phyloP scores from a whole-genome alignment of 306 rosid genomes.

The Mucuna pruriens region DNA sequence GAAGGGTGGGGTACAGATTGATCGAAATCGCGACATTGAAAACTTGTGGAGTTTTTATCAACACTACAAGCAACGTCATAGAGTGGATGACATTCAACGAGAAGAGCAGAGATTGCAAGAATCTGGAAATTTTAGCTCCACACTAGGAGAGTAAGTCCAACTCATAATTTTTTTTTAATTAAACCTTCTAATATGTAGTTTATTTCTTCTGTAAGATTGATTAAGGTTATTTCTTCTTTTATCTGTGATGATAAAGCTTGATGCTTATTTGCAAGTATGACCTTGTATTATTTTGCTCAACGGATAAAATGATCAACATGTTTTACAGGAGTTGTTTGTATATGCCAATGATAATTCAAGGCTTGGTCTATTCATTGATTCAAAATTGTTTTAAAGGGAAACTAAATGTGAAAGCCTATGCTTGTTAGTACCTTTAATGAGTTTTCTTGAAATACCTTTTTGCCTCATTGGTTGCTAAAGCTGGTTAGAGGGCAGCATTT shows the following conservation, averaged over 20 bases:
- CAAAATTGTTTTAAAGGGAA: background rate
- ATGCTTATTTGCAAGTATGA: conserved; percentile 22
- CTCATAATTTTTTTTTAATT: conserved; percentile 12
- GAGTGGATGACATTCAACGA: conserved; percentile 82
- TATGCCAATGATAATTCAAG: conserved; percentile 16
- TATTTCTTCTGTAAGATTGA: conserved; percentile 25
- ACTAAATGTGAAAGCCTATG: conserved; percentile 21
- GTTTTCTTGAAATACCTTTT: conserved; percentile 17
- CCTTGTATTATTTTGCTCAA: conserved; percentile 6
- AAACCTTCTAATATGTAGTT: background rate
- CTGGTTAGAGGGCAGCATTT: conserved; percentile 17
- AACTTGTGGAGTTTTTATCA: conserved; percentile 86
- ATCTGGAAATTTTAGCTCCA: conserved; percentile 81
- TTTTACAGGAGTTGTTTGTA: conserved; percentile 32
- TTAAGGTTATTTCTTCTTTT: conserved; percentile 9
- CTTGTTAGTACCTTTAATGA: conserved; percentile 5
- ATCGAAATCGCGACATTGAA: conserved; percentile 83
- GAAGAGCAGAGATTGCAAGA: conserved; percentile 81
- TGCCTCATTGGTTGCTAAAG: conserved; percentile 20
- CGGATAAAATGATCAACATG: conserved; percentile 11
- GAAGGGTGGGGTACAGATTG: conserved; percentile 79
- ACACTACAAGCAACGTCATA: conserved; percentile 68
- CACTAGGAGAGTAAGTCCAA: conserved; percentile 78
- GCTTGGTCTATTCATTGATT: conserved; percentile 13
- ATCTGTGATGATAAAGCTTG: background rate